Evolutionary conservation across 192 early-diverging fungal genomes (phyloP), one percentile per base, ranked within the genome.

Genomic region (Coemansia sp.): DNA sequence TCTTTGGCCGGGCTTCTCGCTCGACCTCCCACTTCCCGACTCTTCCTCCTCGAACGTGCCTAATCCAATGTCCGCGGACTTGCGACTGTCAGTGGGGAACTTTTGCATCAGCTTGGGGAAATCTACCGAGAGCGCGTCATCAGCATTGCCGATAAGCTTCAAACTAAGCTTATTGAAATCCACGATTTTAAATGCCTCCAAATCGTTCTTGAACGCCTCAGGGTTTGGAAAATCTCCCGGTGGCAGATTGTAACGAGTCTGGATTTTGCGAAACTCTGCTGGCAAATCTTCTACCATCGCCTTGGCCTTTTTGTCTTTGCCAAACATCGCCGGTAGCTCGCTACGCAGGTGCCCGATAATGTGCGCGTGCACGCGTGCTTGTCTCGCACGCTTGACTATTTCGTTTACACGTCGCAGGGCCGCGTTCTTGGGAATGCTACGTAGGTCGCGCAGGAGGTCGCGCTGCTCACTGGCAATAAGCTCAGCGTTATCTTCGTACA

Each of bases 401-500:
- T 96, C 93, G 74, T 96, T 96, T 56, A 96, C 87, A 39, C 93
- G 91, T 9, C 94, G 87, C 43, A 95, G 84, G 5, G 90, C 87
- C 1, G 94, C 89, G 71, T 92, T 96, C 62, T 89, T 82, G 7
- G 92, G 91, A 18, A 95, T 82, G 27, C 86, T 84, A 38, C 85
- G 82, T 7, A 96, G 75, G 65, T 94, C 92, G 30, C 83, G 82
- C 22, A 95, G 67, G 39, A 96, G 78, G 75, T 95, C 92, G 30
- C 83, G 74, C 56, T 94, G 90, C 74, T 94, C 94, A 30, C 85
- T 87, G 40, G 84, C 78, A 32, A 94, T 62, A n/a, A 95, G 74
- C 0, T 72, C 84, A 10, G 82, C 77, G 70, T 87, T 90, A 61
- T 95, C 94, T 9, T 90, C 85, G 76, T 88, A 88, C 29, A 82